phyloP scores from a whole-genome alignment of 2,329 filamentous ascomycete species.

The Aureobasidium pullulans region DNA sequence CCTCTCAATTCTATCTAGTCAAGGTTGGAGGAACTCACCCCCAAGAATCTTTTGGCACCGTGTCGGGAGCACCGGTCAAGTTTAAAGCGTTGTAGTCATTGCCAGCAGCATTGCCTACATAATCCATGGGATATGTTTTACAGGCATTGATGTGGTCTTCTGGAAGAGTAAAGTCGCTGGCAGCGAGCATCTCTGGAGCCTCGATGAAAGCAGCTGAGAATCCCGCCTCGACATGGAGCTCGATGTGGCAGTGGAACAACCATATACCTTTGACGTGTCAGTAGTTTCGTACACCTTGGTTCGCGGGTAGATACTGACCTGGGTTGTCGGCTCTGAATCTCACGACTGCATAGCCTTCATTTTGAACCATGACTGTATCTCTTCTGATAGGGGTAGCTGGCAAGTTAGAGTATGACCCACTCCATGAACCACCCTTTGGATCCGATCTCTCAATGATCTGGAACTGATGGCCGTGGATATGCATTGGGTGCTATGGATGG shows the following conservation, averaged over 20 bases:
- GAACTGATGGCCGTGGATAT: slow-evolving; percentile 30
- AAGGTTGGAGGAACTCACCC: neutral
- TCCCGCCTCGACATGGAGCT: slow-evolving; percentile 12
- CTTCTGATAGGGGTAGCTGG: slow-evolving; percentile 22
- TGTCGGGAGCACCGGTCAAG: slow-evolving; percentile 41
- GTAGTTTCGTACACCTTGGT: neutral
- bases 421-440: slow-evolving; percentile 18
- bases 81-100: slow-evolving; percentile 59
- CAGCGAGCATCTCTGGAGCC: slow-evolving; percentile 48
- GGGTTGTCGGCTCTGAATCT: slow-evolving; percentile 31
- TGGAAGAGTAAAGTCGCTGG: slow-evolving; percentile 49
- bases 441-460: slow-evolving; percentile 22
- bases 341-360: slow-evolving; percentile 30
- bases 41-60: neutral
- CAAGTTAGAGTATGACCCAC: slow-evolving; percentile 17
- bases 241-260: slow-evolving; percentile 32
- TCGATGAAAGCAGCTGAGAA: slow-evolving; percentile 10
- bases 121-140: slow-evolving; percentile 42
- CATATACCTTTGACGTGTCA: slow-evolving; percentile 21
- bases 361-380: slow-evolving; percentile 31
- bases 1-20: no score
- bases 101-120: slow-evolving; percentile 64
- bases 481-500: slow-evolving; percentile 38
- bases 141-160: slow-evolving; percentile 56
- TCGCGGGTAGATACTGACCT: slow-evolving; percentile 23